Percentiles rank a stretch among this genome's conserved stretches.
These are phyloP conservation scores for Albifimbria verrucaria DNA, from an alignment of 2,329 filamentous ascomycete genomes.

Conservation along the genomic window DNA sequence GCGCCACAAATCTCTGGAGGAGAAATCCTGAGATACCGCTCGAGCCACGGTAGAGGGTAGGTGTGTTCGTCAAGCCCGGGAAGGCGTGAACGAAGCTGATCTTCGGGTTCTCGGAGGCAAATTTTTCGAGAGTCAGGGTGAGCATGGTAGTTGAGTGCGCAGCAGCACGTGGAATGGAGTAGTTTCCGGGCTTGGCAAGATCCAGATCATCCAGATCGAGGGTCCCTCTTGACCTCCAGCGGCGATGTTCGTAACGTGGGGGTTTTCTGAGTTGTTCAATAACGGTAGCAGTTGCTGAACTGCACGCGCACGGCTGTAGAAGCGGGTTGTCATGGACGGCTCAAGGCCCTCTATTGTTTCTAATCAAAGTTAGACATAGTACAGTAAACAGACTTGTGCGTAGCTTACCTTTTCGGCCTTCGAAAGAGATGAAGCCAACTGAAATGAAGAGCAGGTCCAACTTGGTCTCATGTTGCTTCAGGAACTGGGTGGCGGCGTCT, in stretches of 20 bases:
- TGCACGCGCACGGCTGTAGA: slow-evolving; percentile 57
- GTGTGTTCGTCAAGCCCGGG: slow-evolving; percentile 24
- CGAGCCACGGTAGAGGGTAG: slow-evolving; percentile 13
- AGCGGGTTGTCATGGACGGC: slow-evolving; percentile 47
- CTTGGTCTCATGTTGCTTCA: slow-evolving; percentile 36
- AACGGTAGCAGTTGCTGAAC: slow-evolving; percentile 54
- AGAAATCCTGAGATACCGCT: slow-evolving; percentile 13
- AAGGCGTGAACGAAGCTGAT: slow-evolving; percentile 33
- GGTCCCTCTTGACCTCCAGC: slow-evolving; percentile 46
- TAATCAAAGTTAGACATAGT: slow-evolving; percentile 13
- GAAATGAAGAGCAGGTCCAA: slow-evolving; percentile 45
- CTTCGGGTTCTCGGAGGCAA: slow-evolving; percentile 39
- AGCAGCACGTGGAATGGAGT: slow-evolving; percentile 32
- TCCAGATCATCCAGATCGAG: slow-evolving; percentile 43
- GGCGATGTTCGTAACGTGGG: slow-evolving; percentile 47
- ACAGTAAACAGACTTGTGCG: not conserved
- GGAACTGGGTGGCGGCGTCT: slow-evolving; percentile 40
- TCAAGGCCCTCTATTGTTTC: slow-evolving; percentile 57
- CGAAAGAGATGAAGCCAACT: slow-evolving; percentile 25
- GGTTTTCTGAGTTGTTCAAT: slow-evolving; percentile 34
- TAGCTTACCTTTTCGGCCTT: slow-evolving; percentile 16
- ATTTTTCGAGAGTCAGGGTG: slow-evolving; percentile 43
- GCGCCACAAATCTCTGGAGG: slow-evolving; percentile 12
- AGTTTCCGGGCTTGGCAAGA: slow-evolving; percentile 31
- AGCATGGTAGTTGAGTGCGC: slow-evolving; percentile 46